These are phyloP conservation scores for Dactylorhiza incarnata DNA, from an alignment of 106 monocot species.

Conservation along the genomic window DNA sequence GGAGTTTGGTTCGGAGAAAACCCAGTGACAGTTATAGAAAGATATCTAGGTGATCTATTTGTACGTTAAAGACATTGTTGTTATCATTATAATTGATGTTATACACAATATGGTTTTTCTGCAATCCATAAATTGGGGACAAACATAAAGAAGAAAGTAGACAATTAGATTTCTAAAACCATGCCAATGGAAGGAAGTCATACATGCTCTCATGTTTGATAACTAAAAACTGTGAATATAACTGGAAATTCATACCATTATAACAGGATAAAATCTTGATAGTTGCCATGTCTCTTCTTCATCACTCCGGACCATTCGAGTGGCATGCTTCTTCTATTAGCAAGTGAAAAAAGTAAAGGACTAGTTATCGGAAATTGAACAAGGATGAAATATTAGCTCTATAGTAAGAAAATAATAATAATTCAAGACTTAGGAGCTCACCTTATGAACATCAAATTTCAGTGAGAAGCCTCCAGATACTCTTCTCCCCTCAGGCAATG, in stretches of 20 bases:
- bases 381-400: background rate
- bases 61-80: too few relatives aligned
- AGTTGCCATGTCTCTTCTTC: slow-evolving; percentile 75
- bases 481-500: slow-evolving; percentile 55
- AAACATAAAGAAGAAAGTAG: too few relatives aligned
- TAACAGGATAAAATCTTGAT: slow-evolving; percentile 84
- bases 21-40: too few relatives aligned
- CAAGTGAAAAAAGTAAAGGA: slow-evolving; percentile 9
- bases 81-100: too few relatives aligned
- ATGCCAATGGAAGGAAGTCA: too few relatives aligned
- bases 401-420: background rate
- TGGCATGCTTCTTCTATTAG: slow-evolving; percentile 71
- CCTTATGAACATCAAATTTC: slow-evolving; percentile 81
- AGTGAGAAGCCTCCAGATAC: slow-evolving; percentile 68
- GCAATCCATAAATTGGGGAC: too few relatives aligned
- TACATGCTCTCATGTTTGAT: background rate
- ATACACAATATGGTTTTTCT: too few relatives aligned
- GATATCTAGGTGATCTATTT: too few relatives aligned
- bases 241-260: slow-evolving; percentile 45
- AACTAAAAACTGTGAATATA: background rate
- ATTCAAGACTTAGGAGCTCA: slow-evolving; percentile 16
- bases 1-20: too few relatives aligned
- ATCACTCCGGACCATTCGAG: slow-evolving; percentile 59
- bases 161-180: too few relatives aligned
- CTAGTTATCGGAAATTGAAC: background rate